A percentile compares a stretch with the other conserved stretches of the same genome.
Conservation (phyloP, 202 grass and related monocot genomes). For the Panicum hallii region DNA sequence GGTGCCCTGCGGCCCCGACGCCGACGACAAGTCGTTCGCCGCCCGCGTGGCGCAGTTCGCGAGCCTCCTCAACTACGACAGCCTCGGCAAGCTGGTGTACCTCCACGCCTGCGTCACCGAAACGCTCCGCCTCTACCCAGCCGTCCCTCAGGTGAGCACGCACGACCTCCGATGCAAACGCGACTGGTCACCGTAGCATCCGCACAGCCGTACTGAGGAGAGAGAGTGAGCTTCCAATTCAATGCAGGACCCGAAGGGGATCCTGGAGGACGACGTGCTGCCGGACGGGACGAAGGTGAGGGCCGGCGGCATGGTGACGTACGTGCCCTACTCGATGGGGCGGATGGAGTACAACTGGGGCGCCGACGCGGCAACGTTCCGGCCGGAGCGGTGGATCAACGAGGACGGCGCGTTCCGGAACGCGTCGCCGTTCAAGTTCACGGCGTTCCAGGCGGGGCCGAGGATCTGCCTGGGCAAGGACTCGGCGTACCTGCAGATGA, state of each 20-base stretch:
- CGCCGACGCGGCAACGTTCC: conserved; percentile 74
- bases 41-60: conserved; percentile 71
- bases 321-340: conserved; percentile 95
- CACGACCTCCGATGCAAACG: neutral
- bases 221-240: too few species aligned
- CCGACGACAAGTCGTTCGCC: conserved; percentile 46
- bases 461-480: conserved; percentile 97
- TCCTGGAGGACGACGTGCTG: conserved; percentile 84
- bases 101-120: conserved; percentile 92
- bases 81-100: conserved; percentile 78
- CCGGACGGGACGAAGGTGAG: conserved; percentile 88
- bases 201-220: too few species aligned
- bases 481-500: conserved; percentile 97
- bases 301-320: conserved; percentile 90
- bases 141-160: conserved; percentile 72
- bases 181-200: too few species aligned
- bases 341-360: conserved; percentile 99
- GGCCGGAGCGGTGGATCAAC: conserved; percentile 86
- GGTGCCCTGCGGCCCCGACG: conserved; percentile 33
- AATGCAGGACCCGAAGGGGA: conserved; percentile 76
- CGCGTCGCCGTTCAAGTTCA: conserved; percentile 97
- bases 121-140: conserved; percentile 87
- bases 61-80: conserved; percentile 74
- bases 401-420: conserved; percentile 73
- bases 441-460: conserved; percentile 95